Evolutionary conservation across 139 green algal species (phyloP), one percentile per base, ranked within the genome.

Genomic region (Diplosphaera chodatii): DNA sequence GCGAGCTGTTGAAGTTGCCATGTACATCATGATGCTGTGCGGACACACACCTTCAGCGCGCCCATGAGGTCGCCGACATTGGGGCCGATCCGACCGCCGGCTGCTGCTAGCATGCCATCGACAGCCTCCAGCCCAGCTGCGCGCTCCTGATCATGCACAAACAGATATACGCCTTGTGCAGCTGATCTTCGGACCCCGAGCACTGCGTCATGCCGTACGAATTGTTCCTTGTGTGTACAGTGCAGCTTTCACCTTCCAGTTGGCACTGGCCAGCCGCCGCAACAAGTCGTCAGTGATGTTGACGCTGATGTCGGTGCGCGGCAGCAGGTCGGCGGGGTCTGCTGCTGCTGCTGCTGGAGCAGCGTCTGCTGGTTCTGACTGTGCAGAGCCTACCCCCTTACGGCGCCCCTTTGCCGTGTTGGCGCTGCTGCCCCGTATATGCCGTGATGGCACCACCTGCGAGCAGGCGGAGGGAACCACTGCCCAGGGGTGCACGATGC

Each of bases 231-330:
- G n/a, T n/a, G n/a, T n/a, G n/a, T n/a, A n/a, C n/a, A n/a, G n/a
- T n/a, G n/a, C n/a, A n/a, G n/a, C n/a, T n/a, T n/a, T n/a, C n/a
- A 25, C 48, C 80, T 99, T 98, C 95, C 95, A 99, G 68, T 96
- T 92, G 22, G 78, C 67, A 69, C 77, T 85, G 70, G 56, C 59
- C 68, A 94, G 67, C 66, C 75, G 74, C 71, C 59, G 32, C 25
- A 91, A 40, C 29, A 96, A 72, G 16, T 75, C 37, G 23, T 67
- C 29, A 0, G 82, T 90, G 68, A 97, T 84, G 20, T 81, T 78
- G 33, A 37, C 69, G 70, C 75, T 87, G 77, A 97, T 92, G 78
- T 96, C 87, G 18, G 78, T 77, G 33, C 91, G 83, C 0, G 91
- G 91, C 70, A 94, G 75, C 55, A 96, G 76, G 55, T 93, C 89